These are phyloP conservation scores for Rutstroemia sp. DNA, from an alignment of 2,329 filamentous ascomycete genomes.

Conservation along the genomic window DNA sequence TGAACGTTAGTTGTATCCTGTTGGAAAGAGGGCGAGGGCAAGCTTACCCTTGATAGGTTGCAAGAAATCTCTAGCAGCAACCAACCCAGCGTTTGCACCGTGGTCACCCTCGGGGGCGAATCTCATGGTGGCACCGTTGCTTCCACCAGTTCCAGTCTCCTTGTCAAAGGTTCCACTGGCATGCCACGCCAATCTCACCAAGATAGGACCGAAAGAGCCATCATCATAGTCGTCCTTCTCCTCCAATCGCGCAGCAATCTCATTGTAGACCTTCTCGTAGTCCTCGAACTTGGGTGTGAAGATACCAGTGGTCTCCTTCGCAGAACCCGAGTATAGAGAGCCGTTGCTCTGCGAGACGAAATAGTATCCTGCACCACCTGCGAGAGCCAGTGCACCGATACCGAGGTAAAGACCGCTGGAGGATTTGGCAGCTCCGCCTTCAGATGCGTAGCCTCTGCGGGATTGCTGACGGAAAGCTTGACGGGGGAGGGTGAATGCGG, in stretches of 20 bases:
- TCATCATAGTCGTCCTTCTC: constrained; percentile 95
- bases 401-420: constrained; percentile 47
- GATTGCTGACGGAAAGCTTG: constrained; percentile 66
- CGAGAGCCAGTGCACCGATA: constrained; percentile 51
- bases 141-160: constrained; percentile 80
- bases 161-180: constrained; percentile 87
- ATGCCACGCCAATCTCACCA: constrained; percentile 91
- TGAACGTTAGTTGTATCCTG: constrained; percentile 14
- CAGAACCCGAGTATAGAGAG: constrained; percentile 28
- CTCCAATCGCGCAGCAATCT: constrained; percentile 70
- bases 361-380: constrained; percentile 58
- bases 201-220: constrained; percentile 87
- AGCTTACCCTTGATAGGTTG: constrained; percentile 75
- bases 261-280: constrained; percentile 93
- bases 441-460: constrained; percentile 74
- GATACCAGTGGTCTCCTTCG: constrained; percentile 38
- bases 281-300: constrained; percentile 75
- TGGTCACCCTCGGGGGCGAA: constrained; percentile 85
- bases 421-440: constrained; percentile 47
- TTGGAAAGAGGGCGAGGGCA: background rate
- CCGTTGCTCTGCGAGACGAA: constrained; percentile 53
- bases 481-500: constrained; percentile 51
- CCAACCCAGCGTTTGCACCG: constrained; percentile 88
- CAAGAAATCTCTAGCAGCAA: constrained; percentile 82
- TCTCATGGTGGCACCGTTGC: constrained; percentile 95